Evolutionary conservation across 345 rosid species (phyloP), one percentile per base, ranked within the genome.

Genomic region (Acer campestre): DNA sequence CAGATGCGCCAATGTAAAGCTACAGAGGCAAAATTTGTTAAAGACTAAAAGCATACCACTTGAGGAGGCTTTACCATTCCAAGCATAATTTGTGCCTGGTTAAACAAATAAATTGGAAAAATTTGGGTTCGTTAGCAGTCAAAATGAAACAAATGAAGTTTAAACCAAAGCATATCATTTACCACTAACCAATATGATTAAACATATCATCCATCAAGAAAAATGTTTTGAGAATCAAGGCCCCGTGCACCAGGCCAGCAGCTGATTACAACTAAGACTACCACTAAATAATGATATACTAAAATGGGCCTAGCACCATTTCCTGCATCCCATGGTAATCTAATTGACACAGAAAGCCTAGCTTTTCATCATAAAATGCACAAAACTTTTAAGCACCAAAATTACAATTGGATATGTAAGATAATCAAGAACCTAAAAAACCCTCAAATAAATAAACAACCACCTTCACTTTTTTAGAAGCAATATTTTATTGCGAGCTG

Each of bases 11-110:
- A 80, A 22, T n/a, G 23, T 44, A 58, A 71, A 17, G 42, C 61
- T 65, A 42, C 23, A 77, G 35, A 64, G 23, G 71, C 10, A 51
- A 69, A 73, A 55, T 25, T 70, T 67, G 13, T 35, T 18, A 78
- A 49, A 73, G 80, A 76, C 49, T 11, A 74, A 70, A 48, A 77
- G 61, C 72, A 79, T 87, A 96, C 99, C 91, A 68, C 89, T 90
- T 88, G 97, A 75, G 97, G 93, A 58, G 97, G 97, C 82, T 92
- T 95, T 73, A 96, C 93, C 99, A 96, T 96, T 85, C 99, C 99
- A 42, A 96, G 95, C 99, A 96, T 96, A 80, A 96, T 92, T 75
- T 96, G 98, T 75, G 99, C 99, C 98, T 94, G 83, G 48, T 62
- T 42, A 64, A 86, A 82, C 51, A 69, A 56, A 66, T 42, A 42